A percentile compares a stretch with the other conserved stretches of the same genome.
phyloP scores from a whole-genome alignment of 1,139 yeast genomes.

The Taphrina betulina region DNA sequence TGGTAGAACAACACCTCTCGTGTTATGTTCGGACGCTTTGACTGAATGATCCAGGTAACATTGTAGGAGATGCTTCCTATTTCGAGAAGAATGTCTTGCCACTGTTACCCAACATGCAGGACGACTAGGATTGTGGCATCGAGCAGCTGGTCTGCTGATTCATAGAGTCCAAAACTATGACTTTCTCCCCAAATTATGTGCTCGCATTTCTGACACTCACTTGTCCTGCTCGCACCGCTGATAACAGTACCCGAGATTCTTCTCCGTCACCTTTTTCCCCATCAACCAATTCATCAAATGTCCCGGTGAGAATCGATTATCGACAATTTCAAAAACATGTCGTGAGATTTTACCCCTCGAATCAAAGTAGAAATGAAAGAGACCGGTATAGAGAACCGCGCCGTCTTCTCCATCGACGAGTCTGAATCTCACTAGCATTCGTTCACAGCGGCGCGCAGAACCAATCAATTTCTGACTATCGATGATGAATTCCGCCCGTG shows the following conservation, averaged over 20 bases:
- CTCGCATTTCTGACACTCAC: no score
- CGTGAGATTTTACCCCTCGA: constrained; percentile 22
- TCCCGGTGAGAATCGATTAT: constrained; percentile 8
- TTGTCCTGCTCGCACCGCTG: constrained; percentile 13
- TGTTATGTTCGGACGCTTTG: no score
- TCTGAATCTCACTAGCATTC: constrained; percentile 14
- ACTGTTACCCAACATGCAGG: no score
- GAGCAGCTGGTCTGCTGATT: no score
- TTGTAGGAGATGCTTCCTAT: no score
- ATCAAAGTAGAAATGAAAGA: constrained; percentile 31
- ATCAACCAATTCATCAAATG: constrained; percentile 12
- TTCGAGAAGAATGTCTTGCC: no score
- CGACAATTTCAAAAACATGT: constrained; percentile 23
- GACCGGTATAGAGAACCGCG: constrained; percentile 8
- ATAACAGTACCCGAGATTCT: constrained; percentile 18
- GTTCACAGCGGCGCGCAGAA: constrained; percentile 5
- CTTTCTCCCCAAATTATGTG: no score
- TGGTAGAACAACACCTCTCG: no score
- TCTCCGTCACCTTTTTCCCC: background rate
- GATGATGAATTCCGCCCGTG: constrained; percentile 5
- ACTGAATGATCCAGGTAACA: no score
- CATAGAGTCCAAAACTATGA: background rate
- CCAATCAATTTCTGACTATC: constrained; percentile 11
- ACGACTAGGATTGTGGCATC: no score
- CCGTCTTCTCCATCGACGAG: constrained; percentile 8